phyloP scores from a whole-genome alignment of 805 yeast genomes.

The Hanseniaspora meyeri region DNA sequence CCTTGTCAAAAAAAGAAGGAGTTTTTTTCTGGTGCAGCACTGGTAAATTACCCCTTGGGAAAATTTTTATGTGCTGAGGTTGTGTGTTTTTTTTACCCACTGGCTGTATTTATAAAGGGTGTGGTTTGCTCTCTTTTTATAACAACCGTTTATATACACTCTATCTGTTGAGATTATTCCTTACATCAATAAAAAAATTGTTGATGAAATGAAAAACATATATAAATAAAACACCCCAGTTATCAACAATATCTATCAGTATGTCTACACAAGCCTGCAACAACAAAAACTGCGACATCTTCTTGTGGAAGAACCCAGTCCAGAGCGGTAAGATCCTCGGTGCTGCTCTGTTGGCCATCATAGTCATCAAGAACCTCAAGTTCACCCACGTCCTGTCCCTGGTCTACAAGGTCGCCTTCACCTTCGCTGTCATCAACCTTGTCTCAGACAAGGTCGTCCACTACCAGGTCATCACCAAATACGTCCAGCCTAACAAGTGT shows the following conservation, averaged over 20 bases:
- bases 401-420: slow-evolving; percentile 44
- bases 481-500: slow-evolving; percentile 43
- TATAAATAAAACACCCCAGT: not conserved
- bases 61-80: no score
- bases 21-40: no score
- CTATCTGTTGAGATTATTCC: no score
- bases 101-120: no score
- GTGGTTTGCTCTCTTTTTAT: no score
- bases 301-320: slow-evolving; percentile 36
- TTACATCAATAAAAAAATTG: no score
- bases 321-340: slow-evolving; percentile 69
- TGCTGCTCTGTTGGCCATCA: slow-evolving; percentile 40
- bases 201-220: no score
- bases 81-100: no score
- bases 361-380: slow-evolving; percentile 52
- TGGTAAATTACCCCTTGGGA: no score
- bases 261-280: not conserved
- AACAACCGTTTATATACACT: no score
- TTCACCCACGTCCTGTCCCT: slow-evolving; percentile 49
- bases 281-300: slow-evolving; percentile 18
- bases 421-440: slow-evolving; percentile 57
- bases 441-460: slow-evolving; percentile 4
- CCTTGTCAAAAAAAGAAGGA: no score
- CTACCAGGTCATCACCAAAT: slow-evolving; percentile 38
- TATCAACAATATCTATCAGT: not conserved